Base-by-base conservation (phyloP, 176 grass and related monocot species). In the Aegilops umbellulata region DNA sequence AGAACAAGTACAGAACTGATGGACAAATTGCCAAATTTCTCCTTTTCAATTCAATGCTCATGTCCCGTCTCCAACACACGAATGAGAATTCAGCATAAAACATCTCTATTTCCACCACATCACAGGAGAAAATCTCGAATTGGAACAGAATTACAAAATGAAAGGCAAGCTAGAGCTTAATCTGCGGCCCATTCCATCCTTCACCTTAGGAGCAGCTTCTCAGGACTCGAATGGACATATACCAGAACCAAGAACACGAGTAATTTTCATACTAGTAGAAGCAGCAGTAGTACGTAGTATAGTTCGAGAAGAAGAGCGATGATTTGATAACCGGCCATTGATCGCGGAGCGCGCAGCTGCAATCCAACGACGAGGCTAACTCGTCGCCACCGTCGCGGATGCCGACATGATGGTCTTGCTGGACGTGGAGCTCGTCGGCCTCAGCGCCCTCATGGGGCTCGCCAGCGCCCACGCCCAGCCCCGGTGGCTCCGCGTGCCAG, bases 401-500 rank as follows among this genome's bases (percentile, higher is more conserved):
- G 88, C 80, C 1, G 87, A 81, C 84, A 87, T 86, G 88, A 94
- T 91, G 73, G 61, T 89, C 72, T 92, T 97, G 86, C 72, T 86
- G 55, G 92, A 89, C 9, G 92, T 75, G 27, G 91, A 87, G 71
- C 90, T 78, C 29, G 94, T 22, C 3, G 97, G 94, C 83, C 89
- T 87, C 44, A 99, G 92, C 60, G 87, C 92, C 42, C 97, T 81
- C 94, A 99, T 97, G 49, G 94, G 94, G 80, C 97, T 99, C 4
- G 97, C 90, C 11, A 99, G 95, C 24, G 92, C 94, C 97, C 92
- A 99, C 10, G 88, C 92, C 94, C 94, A 97, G 63, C 87, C 86
- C 77, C 92, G 72, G 76, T 90, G 81, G 85, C 81, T 83, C 77
- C 89, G 86, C 19, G 76, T 13, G 8, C 87, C 71, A 22, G 22